A percentile compares a stretch with the other conserved stretches of the same genome.
Conservation (phyloP, 805 yeast genomes). For the Schwanniomyces polymorphus region DNA sequence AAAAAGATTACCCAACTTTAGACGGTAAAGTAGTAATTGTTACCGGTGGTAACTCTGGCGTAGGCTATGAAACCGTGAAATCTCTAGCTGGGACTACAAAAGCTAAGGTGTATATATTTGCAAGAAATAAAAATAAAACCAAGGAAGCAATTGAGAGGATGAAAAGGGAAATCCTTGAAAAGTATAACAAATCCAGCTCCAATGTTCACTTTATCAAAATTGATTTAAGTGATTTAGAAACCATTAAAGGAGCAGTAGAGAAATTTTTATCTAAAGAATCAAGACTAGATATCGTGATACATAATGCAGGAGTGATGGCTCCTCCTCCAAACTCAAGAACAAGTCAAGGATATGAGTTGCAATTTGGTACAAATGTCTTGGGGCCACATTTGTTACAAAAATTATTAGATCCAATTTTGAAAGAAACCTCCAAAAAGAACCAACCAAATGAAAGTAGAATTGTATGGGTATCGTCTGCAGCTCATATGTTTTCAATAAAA, state of each 20-base stretch:
- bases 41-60: constrained; percentile 42
- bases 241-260: constrained; percentile 38
- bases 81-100: constrained; percentile 14
- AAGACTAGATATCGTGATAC: constrained; percentile 20
- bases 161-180: constrained; percentile 16
- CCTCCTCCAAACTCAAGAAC: constrained; percentile 27
- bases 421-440: constrained; percentile 25
- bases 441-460: constrained; percentile 32
- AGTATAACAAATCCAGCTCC: constrained; percentile 8
- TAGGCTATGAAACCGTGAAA: constrained; percentile 27
- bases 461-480: constrained; percentile 46
- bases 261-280: constrained; percentile 14
- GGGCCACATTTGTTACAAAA: constrained; percentile 48
- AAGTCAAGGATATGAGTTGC: constrained; percentile 46
- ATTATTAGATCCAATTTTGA: constrained; percentile 35
- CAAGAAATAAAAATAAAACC: constrained; percentile 34
- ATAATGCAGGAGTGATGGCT: constrained; percentile 28
- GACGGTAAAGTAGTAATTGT: constrained; percentile 37
- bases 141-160: constrained; percentile 23
- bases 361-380: constrained; percentile 47
- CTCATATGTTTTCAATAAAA: constrained; percentile 23
- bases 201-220: constrained; percentile 16
- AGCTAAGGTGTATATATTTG: constrained; percentile 33
- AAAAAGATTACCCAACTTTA: constrained; percentile 33
- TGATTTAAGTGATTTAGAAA: constrained; percentile 43